Percentiles rank a stretch among this genome's conserved stretches.
Evolutionary conservation across 306 rosid genomes (phyloP).

Genomic region (Quercus cerris): DNA sequence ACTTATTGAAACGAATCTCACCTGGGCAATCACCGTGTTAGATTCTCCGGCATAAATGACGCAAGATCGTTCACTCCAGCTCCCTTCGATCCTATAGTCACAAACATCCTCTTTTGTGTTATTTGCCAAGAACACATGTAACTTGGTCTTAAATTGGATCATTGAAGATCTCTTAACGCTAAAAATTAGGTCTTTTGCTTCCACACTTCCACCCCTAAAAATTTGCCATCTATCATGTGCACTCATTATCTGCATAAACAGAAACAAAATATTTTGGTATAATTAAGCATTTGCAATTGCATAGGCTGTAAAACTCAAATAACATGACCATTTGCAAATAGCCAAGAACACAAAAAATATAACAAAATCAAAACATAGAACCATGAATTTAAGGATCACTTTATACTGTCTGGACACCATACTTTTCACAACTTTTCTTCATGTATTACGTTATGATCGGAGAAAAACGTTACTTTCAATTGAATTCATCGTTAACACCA

Average conservation of each 20-base stretch:
- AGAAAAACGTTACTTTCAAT: no score
- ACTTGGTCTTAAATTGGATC: conserved; percentile 45
- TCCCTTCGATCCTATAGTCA: conserved; percentile 55
- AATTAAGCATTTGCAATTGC: background rate
- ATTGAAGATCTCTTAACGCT: conserved; percentile 35
- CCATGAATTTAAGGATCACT: no score
- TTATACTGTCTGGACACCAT: no score
- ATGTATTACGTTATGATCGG: no score
- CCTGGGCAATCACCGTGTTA: conserved; percentile 34
- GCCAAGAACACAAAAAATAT: background rate
- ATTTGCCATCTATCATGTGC: conserved; percentile 34
- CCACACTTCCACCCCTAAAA: conserved; percentile 19
- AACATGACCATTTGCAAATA: no score
- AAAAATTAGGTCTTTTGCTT: conserved; percentile 9
- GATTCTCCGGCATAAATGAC: conserved; percentile 54
- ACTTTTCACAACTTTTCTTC: no score
- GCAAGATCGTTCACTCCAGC: conserved; percentile 51
- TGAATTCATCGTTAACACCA: no score
- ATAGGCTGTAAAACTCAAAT: no score
- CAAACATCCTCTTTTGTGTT: conserved; percentile 42
- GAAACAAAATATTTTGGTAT: background rate
- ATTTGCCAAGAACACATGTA: conserved; percentile 58
- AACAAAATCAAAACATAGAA: no score
- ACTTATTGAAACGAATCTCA: background rate
- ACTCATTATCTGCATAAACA: conserved; percentile 17